Evolutionary conservation across 2,329 filamentous ascomycete species (phyloP), one percentile per base, ranked within the genome.

Genomic region (Emergomyces africanus): DNA sequence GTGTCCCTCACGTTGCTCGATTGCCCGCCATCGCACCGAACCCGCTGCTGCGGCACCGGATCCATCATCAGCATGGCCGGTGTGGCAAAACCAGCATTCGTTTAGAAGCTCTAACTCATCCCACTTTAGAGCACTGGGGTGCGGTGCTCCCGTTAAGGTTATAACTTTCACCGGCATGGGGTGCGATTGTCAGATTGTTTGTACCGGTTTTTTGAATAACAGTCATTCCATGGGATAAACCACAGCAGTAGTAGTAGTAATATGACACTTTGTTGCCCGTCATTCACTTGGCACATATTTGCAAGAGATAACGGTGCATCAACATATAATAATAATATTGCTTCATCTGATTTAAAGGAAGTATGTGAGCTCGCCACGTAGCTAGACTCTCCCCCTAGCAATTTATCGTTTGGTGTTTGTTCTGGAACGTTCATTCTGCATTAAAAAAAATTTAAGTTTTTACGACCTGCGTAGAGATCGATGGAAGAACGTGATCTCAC

Each of bases 111-210:
- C 65, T 1, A 71, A 64, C 14, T 79, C 69, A 51, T 77, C 69
- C 81, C 85, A 88, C 46, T 78, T 70, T 25, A 89, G 75, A 28
- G 74, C 71, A 10, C 71, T 72, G 35, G 73, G 68, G 39, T 78
- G 71, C 2, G 87, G 87, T n/a, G 86, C 84, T 28, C 86, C 86
- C 58, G 80, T 77, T 59, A 85, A 71, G 61, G 83, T 77, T 57
- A 82, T 77, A 64, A 66, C 63, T 59, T 65, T 72, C 50, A 50
- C 60, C 33, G 68, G 55, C 71, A 74, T 73, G 30, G 57, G n/a
- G 44, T 2, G 39, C 28, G 30, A 25, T 18, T 57, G 12, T 37
- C 39, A 28, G 25, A 37, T 37, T 20, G 3, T 18, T 6, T 3
- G 3, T n/a, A n/a, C n/a, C n/a, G n/a, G n/a, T n/a, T n/a, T n/a